Percentiles rank a stretch among this genome's conserved stretches.
These are phyloP conservation scores for Colletotrichum sp. DNA, from an alignment of 2,329 filamentous ascomycete genomes.

Conservation along the genomic window DNA sequence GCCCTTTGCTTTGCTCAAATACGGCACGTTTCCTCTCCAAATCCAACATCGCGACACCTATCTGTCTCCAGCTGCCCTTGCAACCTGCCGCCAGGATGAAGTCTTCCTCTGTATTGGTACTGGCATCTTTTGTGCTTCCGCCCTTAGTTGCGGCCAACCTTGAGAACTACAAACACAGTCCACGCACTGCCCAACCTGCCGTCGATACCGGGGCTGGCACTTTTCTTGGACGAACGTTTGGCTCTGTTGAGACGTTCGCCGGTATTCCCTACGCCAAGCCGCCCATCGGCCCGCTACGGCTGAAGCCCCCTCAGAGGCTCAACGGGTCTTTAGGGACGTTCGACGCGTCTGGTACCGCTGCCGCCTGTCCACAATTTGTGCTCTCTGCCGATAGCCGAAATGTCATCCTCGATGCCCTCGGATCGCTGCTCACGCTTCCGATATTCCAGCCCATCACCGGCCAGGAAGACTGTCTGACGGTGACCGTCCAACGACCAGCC, in stretches of 20 bases:
- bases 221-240: constrained; percentile 51
- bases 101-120: neutral
- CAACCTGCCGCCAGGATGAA: neutral
- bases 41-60: neutral
- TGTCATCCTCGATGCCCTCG: constrained; percentile 49
- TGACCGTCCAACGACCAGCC: constrained; percentile 64
- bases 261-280: constrained; percentile 79
- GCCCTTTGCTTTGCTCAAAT: neutral
- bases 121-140: neutral
- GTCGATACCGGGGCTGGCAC: constrained; percentile 63
- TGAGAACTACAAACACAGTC: neutral
- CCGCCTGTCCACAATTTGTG: constrained; percentile 76
- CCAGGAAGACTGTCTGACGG: constrained; percentile 69
- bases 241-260: constrained; percentile 69
- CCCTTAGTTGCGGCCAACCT: neutral
- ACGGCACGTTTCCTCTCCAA: neutral
- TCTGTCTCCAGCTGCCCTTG: neutral
- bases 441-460: constrained; percentile 61
- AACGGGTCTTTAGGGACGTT: constrained; percentile 63
- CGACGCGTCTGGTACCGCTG: constrained; percentile 61
- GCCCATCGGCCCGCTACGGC: constrained; percentile 68
- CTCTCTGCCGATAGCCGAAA: constrained; percentile 53
- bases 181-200: constrained; percentile 41
- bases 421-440: constrained; percentile 57
- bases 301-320: constrained; percentile 71